phyloP scores from a whole-genome alignment of 495 filamentous ascomycete species.

The Xylaria castorea region DNA sequence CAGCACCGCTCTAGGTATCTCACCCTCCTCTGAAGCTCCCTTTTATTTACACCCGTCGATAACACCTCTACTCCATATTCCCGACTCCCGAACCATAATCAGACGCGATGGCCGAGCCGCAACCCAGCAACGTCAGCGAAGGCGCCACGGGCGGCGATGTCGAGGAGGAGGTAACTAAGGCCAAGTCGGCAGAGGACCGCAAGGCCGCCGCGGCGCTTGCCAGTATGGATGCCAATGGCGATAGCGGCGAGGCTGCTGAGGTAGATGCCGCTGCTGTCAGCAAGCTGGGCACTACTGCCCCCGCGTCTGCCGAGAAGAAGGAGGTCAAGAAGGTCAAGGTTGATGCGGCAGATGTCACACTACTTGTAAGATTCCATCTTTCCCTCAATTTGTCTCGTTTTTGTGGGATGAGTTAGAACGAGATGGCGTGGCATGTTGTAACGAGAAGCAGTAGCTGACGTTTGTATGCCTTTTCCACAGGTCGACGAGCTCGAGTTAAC shows the following conservation, averaged over 20 bases:
- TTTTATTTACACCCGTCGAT: not conserved
- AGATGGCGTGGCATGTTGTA: not conserved
- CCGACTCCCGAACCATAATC: not conserved
- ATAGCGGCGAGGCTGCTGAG: constrained; percentile 58
- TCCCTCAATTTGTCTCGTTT: not conserved
- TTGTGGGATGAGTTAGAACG: not conserved
- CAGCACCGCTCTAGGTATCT: not conserved
- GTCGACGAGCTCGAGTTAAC: constrained; percentile 79
- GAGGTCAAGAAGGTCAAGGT: constrained; percentile 58
- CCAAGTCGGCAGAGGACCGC: constrained; percentile 80
- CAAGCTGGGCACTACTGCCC: constrained; percentile 62
- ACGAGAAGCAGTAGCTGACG: constrained; percentile 1
- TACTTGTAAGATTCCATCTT: constrained; percentile 44
- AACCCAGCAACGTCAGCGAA: constrained; percentile 62
- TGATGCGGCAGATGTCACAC: constrained; percentile 51
- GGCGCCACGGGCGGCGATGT: constrained; percentile 68
- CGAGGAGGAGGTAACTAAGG: constrained; percentile 65
- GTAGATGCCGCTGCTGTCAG: constrained; percentile 83
- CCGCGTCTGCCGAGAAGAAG: constrained; percentile 49
- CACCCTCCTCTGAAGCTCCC: not conserved
- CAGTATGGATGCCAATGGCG: constrained; percentile 68
- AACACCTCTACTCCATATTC: not conserved
- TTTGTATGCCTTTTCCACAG: constrained; percentile 47
- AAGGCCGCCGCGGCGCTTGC: constrained; percentile 88
- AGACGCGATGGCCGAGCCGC: constrained; percentile 63